Evolutionary conservation across 805 yeast genomes (phyloP), one percentile per base, ranked within the genome.

Genomic region (Ogataea haglerorum): DNA sequence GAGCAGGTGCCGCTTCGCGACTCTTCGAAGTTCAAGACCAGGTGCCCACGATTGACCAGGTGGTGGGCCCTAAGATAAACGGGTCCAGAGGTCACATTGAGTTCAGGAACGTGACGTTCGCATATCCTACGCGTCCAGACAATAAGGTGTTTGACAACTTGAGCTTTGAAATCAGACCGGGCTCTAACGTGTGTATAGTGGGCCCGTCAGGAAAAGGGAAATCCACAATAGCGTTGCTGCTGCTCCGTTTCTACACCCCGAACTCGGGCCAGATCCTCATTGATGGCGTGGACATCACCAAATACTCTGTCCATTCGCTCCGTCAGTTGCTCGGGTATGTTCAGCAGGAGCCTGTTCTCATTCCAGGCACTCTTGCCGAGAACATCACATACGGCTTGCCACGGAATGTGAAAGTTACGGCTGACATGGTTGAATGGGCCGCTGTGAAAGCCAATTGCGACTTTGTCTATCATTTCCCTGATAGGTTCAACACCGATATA

Each of bases 191-290:
- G 12, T 90, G 96, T 58, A 79, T 91, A 49, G 97, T 90, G 14
- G 98, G 98, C 1, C 96, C 96, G 7, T 85, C 95, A 10, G 98
- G 98, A 2, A 80, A 95, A 40, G 98, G 98, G 14, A 91, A 91
- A 63, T 87, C 96, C 2, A 91, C 97, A 0, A 79, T 91, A 10
- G 77, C 93, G 9, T 84, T 93, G 21, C 65, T 91, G 45, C 64
- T 91, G 35, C 64, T 91, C 45, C 68, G 98, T 42, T 86, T 86
- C 59, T 91, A 91, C 62, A 95, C 87, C 56, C 95, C 95, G 1
- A 56, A 60, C 4, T 47, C 62, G 0, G 98, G 98, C 13, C 54
- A 60, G n/a, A 78, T 91, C 34, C 56, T 67, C 17, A 72, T 91
- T 27, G 91, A 89, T 47, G 79, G 78, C 10, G 76, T 77, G 39